Conservation (phyloP, 2,329 filamentous ascomycete genomes). For the Botrytis fabae region DNA sequence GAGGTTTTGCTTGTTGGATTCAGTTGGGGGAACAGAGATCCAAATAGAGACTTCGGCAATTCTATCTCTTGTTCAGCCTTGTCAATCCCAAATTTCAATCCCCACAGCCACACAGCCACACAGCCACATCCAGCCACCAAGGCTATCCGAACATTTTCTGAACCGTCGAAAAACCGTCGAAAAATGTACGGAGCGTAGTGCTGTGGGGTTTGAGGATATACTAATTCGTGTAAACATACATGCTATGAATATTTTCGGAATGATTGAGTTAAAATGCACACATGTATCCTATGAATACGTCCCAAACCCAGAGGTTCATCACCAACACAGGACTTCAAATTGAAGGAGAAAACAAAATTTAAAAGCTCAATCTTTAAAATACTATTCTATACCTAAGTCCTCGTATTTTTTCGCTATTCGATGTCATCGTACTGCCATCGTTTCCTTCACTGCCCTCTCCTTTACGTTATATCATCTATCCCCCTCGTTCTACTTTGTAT, state of each 20-base stretch:
- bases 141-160: not conserved
- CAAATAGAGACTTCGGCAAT: conserved; percentile 47
- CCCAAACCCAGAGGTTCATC: not conserved
- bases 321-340: no score
- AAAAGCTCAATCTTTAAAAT: not conserved
- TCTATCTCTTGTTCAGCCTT: conserved; percentile 54
- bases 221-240: not conserved
- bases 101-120: not conserved
- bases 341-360: no score
- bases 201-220: not conserved
- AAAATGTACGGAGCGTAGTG: not conserved
- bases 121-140: not conserved
- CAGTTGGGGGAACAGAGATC: conserved; percentile 65
- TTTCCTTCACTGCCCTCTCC: not conserved
- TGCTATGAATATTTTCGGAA: not conserved
- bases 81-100: not conserved
- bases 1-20: conserved; percentile 49
- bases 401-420: not conserved
- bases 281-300: not conserved
- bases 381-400: not conserved
- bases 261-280: not conserved
- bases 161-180: not conserved
- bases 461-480: not conserved
- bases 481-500: not conserved
- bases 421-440: not conserved